phyloP scores from a whole-genome alignment of 2,329 filamentous ascomycete genomes.

The Neonectria neomacrospora region DNA sequence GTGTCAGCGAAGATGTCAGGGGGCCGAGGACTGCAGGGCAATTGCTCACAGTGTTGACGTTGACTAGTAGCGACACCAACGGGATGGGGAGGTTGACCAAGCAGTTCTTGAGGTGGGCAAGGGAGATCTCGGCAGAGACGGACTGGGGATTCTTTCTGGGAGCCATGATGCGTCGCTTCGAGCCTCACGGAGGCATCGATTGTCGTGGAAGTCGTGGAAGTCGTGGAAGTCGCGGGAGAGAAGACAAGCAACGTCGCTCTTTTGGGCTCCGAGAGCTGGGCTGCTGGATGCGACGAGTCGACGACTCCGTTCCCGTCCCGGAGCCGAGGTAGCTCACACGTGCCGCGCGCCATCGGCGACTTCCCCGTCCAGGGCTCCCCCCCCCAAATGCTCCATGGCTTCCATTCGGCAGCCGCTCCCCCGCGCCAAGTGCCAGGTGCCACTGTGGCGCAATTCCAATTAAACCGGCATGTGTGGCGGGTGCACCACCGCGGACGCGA shows the following conservation, averaged over 20 bases:
- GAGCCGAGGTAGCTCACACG: conserved; percentile 52
- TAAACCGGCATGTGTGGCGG: conserved; percentile 42
- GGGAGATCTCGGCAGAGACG: conserved; percentile 82
- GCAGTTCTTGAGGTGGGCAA: conserved; percentile 92
- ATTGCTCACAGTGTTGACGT: conserved; percentile 83
- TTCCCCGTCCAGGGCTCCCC: conserved; percentile 34
- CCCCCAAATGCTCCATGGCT: conserved; percentile 18
- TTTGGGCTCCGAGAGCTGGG: conserved; percentile 17
- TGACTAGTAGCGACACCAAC: conserved; percentile 85
- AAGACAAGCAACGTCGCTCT: conserved; percentile 22
- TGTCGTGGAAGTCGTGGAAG: conserved; percentile 4
- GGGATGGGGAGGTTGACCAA: conserved; percentile 91
- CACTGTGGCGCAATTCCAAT: conserved; percentile 43
- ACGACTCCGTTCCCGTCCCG: conserved; percentile 37
- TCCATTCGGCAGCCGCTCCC: conserved; percentile 19
- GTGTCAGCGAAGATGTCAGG: conserved; percentile 30
- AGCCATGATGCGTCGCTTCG: conserved; percentile 52
- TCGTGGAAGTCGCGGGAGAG: conserved; percentile 8
- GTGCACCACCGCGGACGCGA: conserved; percentile 35
- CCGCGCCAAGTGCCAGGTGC: neutral
- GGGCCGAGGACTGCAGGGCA: neutral
- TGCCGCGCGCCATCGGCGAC: conserved; percentile 49
- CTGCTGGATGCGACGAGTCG: conserved; percentile 28
- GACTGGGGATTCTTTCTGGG: conserved; percentile 67
- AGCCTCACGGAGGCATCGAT: conserved; percentile 17